Evolutionary conservation across 1,139 yeast species (phyloP), one percentile per base, ranked within the genome.

Genomic region (Trichomonascaceae sp.): DNA sequence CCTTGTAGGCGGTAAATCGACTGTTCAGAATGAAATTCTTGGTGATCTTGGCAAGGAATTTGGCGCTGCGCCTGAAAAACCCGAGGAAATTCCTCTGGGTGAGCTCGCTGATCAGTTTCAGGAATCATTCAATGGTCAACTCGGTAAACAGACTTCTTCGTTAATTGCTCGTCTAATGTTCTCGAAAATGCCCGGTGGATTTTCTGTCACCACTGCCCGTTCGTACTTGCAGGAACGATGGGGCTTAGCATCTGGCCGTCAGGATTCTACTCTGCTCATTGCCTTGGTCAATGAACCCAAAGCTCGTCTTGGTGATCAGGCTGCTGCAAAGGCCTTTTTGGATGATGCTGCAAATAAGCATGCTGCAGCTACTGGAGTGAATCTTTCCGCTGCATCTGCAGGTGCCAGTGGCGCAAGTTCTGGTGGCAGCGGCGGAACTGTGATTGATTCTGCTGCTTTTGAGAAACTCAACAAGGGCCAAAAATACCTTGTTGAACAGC

Each of bases 101-200:
- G 99, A 93, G 73, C 82, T 93, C 70, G 97, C 98, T 51, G 98
- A 89, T 68, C 85, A 82, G 67, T 88, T 93, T 82, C 97, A 93
- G 74, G 96, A 88, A 63, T 76, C 91, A 20, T 93, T 89, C 77
- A 70, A 74, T 61, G 99, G 99, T 61, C 81, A 82, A 62, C 81
- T 93, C 63, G 99, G 99, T 70, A 93, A 93, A 74, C 96, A 93
- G 66, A 86, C 98, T 2, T 76, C 90, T 49, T 86, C 96, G 38
- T 80, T 93, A 64, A 79, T 93, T 62, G 88, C 96, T 58, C 85
- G 97, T 75, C 80, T 93, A 68, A 86, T 91, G 78, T 85, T 98
- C 17, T 86, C 97, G 43, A 93, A 93, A 78, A 93, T 93, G 98
- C 98, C 99, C 56, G 99, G 99, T 80, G 99, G 99, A 32, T 93